Base-by-base conservation (phyloP, 345 rosid species). In the Arabis alpina region DNA sequence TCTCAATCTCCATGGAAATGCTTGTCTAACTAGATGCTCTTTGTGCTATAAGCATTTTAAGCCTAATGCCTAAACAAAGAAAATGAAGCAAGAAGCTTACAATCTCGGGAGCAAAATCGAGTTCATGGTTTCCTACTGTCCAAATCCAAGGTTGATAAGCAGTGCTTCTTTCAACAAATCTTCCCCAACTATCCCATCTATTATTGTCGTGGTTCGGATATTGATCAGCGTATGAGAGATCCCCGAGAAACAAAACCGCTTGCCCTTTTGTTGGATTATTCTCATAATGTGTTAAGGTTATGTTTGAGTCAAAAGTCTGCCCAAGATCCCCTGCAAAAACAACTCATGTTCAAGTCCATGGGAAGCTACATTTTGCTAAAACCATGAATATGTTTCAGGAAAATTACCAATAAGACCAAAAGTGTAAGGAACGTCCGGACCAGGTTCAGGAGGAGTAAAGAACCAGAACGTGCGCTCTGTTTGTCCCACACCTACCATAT, bases 141-240 rank as follows among this genome's bases (percentile, higher is more conserved):
- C 98, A 92, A 74, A 92, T 89, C 98, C 98, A 92, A 15, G 98
- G 96, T 55, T 89, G 93, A 79, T 92, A 92, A 70, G 98, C 96
- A 57, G 49, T 80, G 66, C 84, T 87, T 72, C 98, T 82, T 79
- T 92, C 98, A 12, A 75, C 75, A 63, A 92, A 92, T 79, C 96
- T 83, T 68, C 81, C 98, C 93, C 93, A 92, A 23, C 85, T 77
- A 80, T 92, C 98, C 96, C 98, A 92, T 61, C 98, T 79, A 13
- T 34, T 77, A 62, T 87, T 89, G 61, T 92, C 90, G 19, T 87
- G 86, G 60, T 81, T 55, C 0, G 88, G 82, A 47, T 92, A 87
- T 59, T 49, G 61, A 73, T 92, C 98, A 8, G 98, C 98, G 3
- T 92, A 92, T 4, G 93, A 87, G 64, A 92, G 86, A 75, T 92